A percentile compares a stretch with the other conserved stretches of the same genome.
phyloP scores from a whole-genome alignment of 169 alveolate species.

The Plasmodium vivax region DNA sequence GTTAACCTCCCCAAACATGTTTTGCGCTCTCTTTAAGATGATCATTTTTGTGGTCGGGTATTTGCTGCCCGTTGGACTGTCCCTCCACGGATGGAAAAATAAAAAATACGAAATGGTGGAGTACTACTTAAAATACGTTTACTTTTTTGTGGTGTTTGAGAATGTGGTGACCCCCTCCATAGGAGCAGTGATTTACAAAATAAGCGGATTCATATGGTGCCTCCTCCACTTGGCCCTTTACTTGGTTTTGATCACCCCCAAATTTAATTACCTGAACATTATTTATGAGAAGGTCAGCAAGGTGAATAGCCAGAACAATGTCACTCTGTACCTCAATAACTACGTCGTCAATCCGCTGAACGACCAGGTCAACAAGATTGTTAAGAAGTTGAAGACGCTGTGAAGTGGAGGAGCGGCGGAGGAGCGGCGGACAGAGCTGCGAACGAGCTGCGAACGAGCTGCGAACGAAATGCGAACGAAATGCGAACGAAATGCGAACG shows the following conservation, averaged over 20 bases:
- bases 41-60: conserved; percentile 32
- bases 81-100: conserved; percentile 54
- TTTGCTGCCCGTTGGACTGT: conserved; percentile 16
- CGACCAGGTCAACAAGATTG: conserved; percentile 9
- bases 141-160: conserved; percentile 42
- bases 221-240: conserved; percentile 21
- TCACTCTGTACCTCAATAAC: conserved; percentile 5
- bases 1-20: conserved; percentile 2
- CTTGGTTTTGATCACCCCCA: conserved; percentile 25
- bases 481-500: too few relatives aligned
- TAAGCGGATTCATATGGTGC: conserved; percentile 21
- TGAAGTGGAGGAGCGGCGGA: too few relatives aligned
- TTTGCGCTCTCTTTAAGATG: not conserved
- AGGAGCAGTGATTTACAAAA: conserved; percentile 16
- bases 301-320: conserved; percentile 32
- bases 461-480: too few relatives aligned
- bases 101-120: conserved; percentile 50
- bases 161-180: conserved; percentile 18
- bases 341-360: conserved; percentile 23
- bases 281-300: conserved; percentile 26
- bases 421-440: not conserved
- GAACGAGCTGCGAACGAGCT: not conserved
- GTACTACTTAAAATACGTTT: conserved; percentile 31
- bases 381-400: conserved; percentile 22
- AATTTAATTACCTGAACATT: conserved; percentile 13